Percentiles rank a stretch among this genome's conserved stretches.
Conservation (phyloP, 345 rosid genomes). For the Arabis hirsuta region DNA sequence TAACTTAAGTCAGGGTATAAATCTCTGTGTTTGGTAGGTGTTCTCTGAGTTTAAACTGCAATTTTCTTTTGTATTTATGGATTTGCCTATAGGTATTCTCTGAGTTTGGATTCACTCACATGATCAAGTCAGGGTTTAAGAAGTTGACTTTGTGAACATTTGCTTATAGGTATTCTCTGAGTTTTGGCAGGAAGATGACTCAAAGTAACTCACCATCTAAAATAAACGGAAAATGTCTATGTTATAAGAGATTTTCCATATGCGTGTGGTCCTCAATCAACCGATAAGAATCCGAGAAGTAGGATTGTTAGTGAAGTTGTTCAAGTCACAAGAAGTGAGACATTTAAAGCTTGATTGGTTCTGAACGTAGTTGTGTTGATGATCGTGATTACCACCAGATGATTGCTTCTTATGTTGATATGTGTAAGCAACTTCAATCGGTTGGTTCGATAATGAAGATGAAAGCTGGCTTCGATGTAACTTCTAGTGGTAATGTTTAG, state of each 20-base stretch:
- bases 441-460: constrained; percentile 21
- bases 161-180: too few relatives aligned
- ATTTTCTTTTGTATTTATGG: too few relatives aligned
- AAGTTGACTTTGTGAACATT: constrained; percentile 1
- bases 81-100: background rate
- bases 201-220: background rate
- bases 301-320: too few relatives aligned
- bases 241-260: background rate
- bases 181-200: constrained; percentile 17
- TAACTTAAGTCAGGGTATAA: too few relatives aligned
- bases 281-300: too few relatives aligned
- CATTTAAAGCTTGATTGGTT: background rate
- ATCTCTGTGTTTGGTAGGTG: too few relatives aligned
- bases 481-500: background rate
- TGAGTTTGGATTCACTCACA: too few relatives aligned
- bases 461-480: constrained; percentile 18
- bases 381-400: background rate
- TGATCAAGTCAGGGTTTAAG: too few relatives aligned
- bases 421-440: background rate
- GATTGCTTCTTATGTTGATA: background rate
- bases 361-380: background rate
- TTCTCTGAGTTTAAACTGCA: too few relatives aligned
- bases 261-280: background rate
- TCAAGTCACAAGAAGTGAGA: background rate
- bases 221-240: background rate